Base-by-base conservation (phyloP, 805 yeast species). In the Brettanomyces anomalus region DNA sequence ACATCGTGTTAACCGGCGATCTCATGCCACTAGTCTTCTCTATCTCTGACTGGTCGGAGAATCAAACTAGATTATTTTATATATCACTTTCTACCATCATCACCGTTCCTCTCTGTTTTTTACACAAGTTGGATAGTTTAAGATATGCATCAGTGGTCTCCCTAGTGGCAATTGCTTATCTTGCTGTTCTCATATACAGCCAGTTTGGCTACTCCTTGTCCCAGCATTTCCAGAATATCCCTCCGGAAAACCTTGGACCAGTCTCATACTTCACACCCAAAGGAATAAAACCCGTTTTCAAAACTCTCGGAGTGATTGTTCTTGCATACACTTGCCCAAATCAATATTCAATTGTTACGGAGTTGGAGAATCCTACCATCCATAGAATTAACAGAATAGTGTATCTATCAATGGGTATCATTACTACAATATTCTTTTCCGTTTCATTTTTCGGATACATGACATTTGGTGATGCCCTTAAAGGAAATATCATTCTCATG, bases 311-410 rank as follows among this genome's bases (percentile, higher is more conserved):
- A 20, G 80, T 85, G 43, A 73, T 84, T 32, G 80, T 85, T 13
- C 81, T 85, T 61, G 93, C 94, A 1, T 85, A 74, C 60, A 83
- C 90, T 1, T 87, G 93, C 40, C 90, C 85, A 64, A 85, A 83
- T 60, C 76, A 84, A 70, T 82, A 80, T 57, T 79, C 87, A 8
- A 81, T 85, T 41, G 74, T 81, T 53, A 79, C 81, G 54, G 95
- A 85, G 59, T 65, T 83, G 48, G 62, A 73, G 34, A 71, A 76
- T 49, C 73, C 76, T 39, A 62, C 74, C 3, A 62, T 79, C 46
- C 54, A 68, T 19, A 76, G 78, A 44, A 64, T 76, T 2, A 46
- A 65, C 4, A 57, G 49, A 21, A 74, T 81, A 24, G 65, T 74
- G 15, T 54, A 60, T 17, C 44, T 64, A 15, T 69, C 89, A 10